A percentile compares a stretch with the other conserved stretches of the same genome.
Evolutionary conservation across 2,329 filamentous ascomycete species (phyloP).

Genomic region (Pyricularia pennisetigena): DNA sequence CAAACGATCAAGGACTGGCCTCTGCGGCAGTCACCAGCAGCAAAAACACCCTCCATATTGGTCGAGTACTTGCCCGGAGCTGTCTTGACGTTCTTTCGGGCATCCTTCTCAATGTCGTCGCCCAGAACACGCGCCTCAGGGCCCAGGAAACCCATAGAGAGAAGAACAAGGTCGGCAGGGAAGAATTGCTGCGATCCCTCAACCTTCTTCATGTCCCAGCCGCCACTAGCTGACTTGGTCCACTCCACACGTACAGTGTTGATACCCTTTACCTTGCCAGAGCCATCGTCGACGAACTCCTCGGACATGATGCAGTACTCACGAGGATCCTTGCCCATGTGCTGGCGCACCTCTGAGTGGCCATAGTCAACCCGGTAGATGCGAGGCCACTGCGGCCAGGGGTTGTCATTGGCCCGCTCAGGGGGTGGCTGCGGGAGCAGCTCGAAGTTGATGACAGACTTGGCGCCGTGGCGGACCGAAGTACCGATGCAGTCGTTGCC

Average conservation of each 20-base stretch:
- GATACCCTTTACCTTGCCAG: constrained; percentile 85
- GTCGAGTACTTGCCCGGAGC: constrained; percentile 78
- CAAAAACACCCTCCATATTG: constrained; percentile 81
- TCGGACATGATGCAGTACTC: constrained; percentile 99
- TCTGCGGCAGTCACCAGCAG: constrained; percentile 88
- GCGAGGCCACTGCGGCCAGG: constrained; percentile 96
- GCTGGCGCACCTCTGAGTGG: constrained; percentile 89
- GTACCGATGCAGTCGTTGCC: constrained; percentile 98
- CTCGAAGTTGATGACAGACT: constrained; percentile 95
- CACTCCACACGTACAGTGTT: constrained; percentile 93
- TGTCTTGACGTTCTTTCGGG: constrained; percentile 94
- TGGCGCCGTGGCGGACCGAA: constrained; percentile 88
- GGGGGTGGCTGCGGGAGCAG: constrained; percentile 84
- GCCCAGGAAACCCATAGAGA: constrained; percentile 96
- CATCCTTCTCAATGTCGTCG: constrained; percentile 82
- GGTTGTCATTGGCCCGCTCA: constrained; percentile 87
- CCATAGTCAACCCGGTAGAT: constrained; percentile 99
- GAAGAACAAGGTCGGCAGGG: constrained; percentile 84
- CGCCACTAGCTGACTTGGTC: constrained; percentile 80
- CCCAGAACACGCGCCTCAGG: constrained; percentile 83
- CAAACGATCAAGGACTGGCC: constrained; percentile 95
- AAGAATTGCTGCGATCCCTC: constrained; percentile 93
- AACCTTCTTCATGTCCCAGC: constrained; percentile 98
- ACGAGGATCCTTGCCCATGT: constrained; percentile 91
- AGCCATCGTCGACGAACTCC: constrained; percentile 86